Evolutionary conservation across 495 filamentous ascomycete species (phyloP), one percentile per base, ranked within the genome.

Genomic region (Aspergillus bertholletiae): DNA sequence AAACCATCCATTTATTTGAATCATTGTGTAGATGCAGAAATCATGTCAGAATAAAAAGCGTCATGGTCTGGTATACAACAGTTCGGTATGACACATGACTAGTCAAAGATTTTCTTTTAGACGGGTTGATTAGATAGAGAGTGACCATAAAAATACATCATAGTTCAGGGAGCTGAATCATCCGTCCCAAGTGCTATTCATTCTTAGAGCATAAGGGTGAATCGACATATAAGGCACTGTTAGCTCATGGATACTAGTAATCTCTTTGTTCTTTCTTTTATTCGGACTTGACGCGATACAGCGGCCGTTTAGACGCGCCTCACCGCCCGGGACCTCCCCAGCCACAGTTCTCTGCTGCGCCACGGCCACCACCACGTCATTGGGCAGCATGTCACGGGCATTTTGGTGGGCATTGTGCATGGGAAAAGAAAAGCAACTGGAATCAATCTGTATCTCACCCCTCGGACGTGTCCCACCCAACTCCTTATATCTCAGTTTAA

Each of bases 331-430:
- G 22, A 9, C 7, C 17, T 7, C 39, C 21, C 39, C 20, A 43
- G 20, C 39, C 39, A 43, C 20, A 43, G 17, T 11, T n/a, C 17
- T 7, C 17, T 11, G 22, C 27, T 26, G 28, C 55, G 51, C 56
- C 51, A 47, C 46, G 53, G 51, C 56, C 51, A 47, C 46, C 51
- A 55, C 55, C 70, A 73, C 70, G 72, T 75, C 72, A 75, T 75
- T 69, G 62, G 61, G 61, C 56, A 56, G 58, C 56, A 49, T 46
- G 7, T 24, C 18, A 49, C 23, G 24, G 24, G 28, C 22, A 46
- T 40, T n/a, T 7, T 43, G 17, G 39, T 18, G 24, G 24, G 28
- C 22, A 47, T 40, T 4, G 3, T 40, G 37, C n/a, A 20, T 3
- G 34, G 34, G 11, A 8, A 34, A 37, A 2, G 2, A n/a, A 37